phyloP scores from a whole-genome alignment of 129 eudicot genomes.

The Pittosporum tobira region DNA sequence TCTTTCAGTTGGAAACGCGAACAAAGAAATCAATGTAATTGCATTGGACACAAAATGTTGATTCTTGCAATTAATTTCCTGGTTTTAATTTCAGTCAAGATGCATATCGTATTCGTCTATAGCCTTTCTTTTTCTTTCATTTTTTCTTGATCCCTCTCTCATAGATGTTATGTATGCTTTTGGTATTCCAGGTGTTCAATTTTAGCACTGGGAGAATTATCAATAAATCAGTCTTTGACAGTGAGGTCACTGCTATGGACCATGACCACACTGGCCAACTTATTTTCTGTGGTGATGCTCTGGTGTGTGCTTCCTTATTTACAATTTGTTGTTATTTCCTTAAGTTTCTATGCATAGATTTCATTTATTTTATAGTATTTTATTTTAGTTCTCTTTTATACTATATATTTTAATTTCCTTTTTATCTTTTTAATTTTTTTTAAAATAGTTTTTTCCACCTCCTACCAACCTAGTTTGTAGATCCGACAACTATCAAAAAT shows the following conservation, averaged over 20 bases:
- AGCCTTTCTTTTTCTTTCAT: not conserved
- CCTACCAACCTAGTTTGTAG: too few relatives aligned
- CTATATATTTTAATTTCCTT: too few relatives aligned
- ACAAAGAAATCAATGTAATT: conserved; percentile 74
- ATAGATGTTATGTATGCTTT: conserved; percentile 9
- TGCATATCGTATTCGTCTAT: not conserved
- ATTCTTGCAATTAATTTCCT: not conserved
- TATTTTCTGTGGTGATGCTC: conserved; percentile 87
- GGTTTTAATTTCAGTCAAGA: not conserved
- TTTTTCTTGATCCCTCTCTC: conserved; percentile 5
- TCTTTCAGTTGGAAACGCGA: conserved; percentile 81
- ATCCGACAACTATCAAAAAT: not conserved
- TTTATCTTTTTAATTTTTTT: too few relatives aligned
- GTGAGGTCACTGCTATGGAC: conserved; percentile 92
- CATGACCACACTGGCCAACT: conserved; percentile 97
- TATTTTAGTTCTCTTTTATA: too few relatives aligned
- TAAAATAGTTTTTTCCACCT: too few relatives aligned
- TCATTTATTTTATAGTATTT: too few relatives aligned
- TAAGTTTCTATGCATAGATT: not conserved
- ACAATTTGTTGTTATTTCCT: conserved; percentile 7
- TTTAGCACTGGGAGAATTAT: conserved; percentile 89
- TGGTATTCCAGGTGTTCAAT: conserved; percentile 74
- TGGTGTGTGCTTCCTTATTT: conserved; percentile 39
- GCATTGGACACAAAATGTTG: not conserved
- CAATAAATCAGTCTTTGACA: conserved; percentile 43